Conservation (phyloP, 768 basidiomycete species). For the Tulasnella sp. region DNA sequence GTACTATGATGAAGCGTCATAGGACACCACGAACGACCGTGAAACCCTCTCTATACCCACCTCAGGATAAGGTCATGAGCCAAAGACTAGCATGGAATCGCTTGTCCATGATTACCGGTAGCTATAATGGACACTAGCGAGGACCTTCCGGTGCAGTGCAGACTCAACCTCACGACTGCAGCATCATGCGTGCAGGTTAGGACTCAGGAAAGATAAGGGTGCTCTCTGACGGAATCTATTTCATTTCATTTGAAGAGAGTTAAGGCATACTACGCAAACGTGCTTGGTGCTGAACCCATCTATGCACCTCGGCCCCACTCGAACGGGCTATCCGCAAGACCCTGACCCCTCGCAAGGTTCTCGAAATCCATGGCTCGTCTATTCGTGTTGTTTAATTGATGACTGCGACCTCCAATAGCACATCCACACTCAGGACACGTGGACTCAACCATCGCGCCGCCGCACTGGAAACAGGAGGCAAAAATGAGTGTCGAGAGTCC, state of each 20-base stretch:
- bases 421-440: constrained; percentile 20
- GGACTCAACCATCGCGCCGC: constrained; percentile 11
- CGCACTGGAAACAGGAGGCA: background rate
- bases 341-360: background rate
- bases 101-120: too few relatives aligned
- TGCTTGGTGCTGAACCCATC: background rate
- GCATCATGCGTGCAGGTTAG: too few relatives aligned
- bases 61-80: too few relatives aligned
- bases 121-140: too few relatives aligned
- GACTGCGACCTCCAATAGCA: constrained; percentile 16
- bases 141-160: too few relatives aligned
- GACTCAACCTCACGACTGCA: too few relatives aligned
- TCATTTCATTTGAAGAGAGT: background rate
- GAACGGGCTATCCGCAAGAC: background rate
- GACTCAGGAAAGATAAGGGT: too few relatives aligned
- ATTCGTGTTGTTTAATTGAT: constrained; percentile 13
- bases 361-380: constrained; percentile 14
- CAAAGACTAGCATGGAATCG: too few relatives aligned
- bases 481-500: background rate
- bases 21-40: too few relatives aligned
- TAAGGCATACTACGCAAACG: background rate
- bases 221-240: background rate
- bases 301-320: background rate
- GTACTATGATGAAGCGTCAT: too few relatives aligned
- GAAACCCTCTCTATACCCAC: too few relatives aligned